Evolutionary conservation across 345 rosid species (phyloP), one percentile per base, ranked within the genome.

Genomic region (Trapa bicornis): DNA sequence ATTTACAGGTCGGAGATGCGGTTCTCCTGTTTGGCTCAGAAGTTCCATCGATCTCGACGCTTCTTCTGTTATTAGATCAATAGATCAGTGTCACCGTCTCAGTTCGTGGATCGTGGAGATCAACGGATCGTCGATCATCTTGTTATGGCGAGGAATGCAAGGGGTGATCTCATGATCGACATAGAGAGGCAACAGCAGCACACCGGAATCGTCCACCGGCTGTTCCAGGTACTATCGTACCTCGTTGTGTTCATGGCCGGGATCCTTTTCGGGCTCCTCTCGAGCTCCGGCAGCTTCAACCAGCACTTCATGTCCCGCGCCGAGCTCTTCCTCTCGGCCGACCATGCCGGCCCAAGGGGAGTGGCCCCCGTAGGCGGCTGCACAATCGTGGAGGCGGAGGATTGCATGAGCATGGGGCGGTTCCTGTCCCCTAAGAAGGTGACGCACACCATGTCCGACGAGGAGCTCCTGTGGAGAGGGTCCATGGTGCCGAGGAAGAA

Each of bases 381-480:
- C 66, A 47, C 37, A 8, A 50, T 37, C 54, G 64, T 70, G 50
- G 61, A 68, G 64, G 67, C 47, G 38, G 37, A 64, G 64, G 86
- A 80, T 78, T 85, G 82, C 67, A 77, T 82, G 68, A 82, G 77
- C 45, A 75, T 85, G 58, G 80, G 81, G n/a, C 67, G 78, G 12
- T 86, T 86, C 73, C 33, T 85, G 48, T 73, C 64, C 37, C 96
- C 89, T 0, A 79, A 62, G 58, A 86, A 85, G 62, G 58, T 77
- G 78, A 82, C 72, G 14, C 91, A 89, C 67, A n/a, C 62, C 0
- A 81, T 92, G 91, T 70, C 67, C 3, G 98, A 92, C 42, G 77
- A 78, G 0, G 85, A 85, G 84, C 69, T 92, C 38, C 84, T 88
- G 29, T 92, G 97, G 98, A 85, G 93, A 75, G 93, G 93, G 33